Conservation (phyloP, 2,329 filamentous ascomycete species). For the Epichloe sylvatica region DNA sequence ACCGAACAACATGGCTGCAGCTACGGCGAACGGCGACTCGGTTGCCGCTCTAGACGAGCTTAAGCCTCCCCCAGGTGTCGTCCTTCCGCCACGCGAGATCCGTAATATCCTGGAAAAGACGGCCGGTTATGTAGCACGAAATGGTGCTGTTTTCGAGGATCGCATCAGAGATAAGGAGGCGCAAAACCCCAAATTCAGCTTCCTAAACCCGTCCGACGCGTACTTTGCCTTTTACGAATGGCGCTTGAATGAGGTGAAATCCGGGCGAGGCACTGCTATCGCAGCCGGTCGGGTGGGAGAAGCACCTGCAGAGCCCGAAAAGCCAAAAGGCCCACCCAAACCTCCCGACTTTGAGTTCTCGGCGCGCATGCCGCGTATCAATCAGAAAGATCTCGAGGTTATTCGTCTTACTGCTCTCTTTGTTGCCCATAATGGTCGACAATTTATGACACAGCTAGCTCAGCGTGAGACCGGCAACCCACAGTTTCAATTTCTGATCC, state of each 20-base stretch:
- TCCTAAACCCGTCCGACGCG: slow-evolving; percentile 64
- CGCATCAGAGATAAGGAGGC: slow-evolving; percentile 75
- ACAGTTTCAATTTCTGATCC: slow-evolving; percentile 91
- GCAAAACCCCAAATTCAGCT: slow-evolving; percentile 80
- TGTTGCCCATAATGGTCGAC: slow-evolving; percentile 81
- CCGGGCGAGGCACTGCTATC: slow-evolving; percentile 66
- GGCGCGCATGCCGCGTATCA: slow-evolving; percentile 93
- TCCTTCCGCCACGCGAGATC: slow-evolving; percentile 81
- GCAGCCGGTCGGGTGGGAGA: slow-evolving; percentile 63
- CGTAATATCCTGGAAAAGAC: slow-evolving; percentile 82
- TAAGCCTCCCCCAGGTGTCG: slow-evolving; percentile 69
- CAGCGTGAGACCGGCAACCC: slow-evolving; percentile 82
- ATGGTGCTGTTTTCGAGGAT: slow-evolving; percentile 59
- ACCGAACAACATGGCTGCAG: slow-evolving; percentile 16
- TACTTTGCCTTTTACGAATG: slow-evolving; percentile 85
- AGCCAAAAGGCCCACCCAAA: slow-evolving; percentile 68
- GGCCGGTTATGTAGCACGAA: slow-evolving; percentile 71
- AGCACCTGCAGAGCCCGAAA: slow-evolving; percentile 36
- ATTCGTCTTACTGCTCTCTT: slow-evolving; percentile 72
- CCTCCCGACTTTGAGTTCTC: slow-evolving; percentile 86
- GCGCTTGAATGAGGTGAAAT: slow-evolving; percentile 74
- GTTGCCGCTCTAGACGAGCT: slow-evolving; percentile 46
- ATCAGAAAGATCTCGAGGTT: slow-evolving; percentile 73
- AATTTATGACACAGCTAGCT: slow-evolving; percentile 79
- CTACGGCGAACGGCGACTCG: slow-evolving; percentile 37